Evolutionary conservation across 345 rosid species (phyloP), one percentile per base, ranked within the genome.

Genomic region (Acer saccharum): DNA sequence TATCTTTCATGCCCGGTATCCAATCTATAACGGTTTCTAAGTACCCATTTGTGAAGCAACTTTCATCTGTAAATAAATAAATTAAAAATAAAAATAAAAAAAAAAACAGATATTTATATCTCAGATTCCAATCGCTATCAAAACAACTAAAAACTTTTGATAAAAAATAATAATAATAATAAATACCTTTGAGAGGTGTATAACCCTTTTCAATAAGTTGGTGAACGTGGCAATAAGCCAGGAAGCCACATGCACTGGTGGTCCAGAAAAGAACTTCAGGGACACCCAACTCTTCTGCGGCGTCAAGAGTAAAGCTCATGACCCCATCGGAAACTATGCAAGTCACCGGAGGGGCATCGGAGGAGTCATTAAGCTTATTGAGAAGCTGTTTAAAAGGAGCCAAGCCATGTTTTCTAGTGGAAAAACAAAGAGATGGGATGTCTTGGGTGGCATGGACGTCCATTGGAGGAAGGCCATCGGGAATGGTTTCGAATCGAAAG

Each of bases 41-140:
- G 52, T 84, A 82, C 23, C 91, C 90, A n/a, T 90, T 90, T 21
- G 80, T 85, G 16, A 85, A 60, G 74, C 83, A 70, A 72, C 84
- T 84, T 41, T 78, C 87, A 78, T 88, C 93, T 88, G 86, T 75
- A 71, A 35, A 71, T 2, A n/a, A n/a, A n/a, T 2, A 8, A 66
- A 8, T n/a, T n/a, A 8, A 43, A 8, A 23, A 23, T 1, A 23
- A 23, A 23, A 23, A 23, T n/a, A 23, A 23, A 43, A n/a, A 43
- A 8, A 7, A 43, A 8, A 1, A 43, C 8, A 54, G n/a, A 54
- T 54, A 9, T 10, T 46, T 43, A 43, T 43, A 4, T 35, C 39
- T 35, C 39, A 35, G 4, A 35, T 32, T 32, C 39, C 4, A 32
- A 1, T 35, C 6, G 6, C 39, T 35, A 35, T 35, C 6, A 35